These are phyloP conservation scores for Dactylellina haptotyla DNA, from an alignment of 2,329 filamentous ascomycete species.

Conservation along the genomic window DNA sequence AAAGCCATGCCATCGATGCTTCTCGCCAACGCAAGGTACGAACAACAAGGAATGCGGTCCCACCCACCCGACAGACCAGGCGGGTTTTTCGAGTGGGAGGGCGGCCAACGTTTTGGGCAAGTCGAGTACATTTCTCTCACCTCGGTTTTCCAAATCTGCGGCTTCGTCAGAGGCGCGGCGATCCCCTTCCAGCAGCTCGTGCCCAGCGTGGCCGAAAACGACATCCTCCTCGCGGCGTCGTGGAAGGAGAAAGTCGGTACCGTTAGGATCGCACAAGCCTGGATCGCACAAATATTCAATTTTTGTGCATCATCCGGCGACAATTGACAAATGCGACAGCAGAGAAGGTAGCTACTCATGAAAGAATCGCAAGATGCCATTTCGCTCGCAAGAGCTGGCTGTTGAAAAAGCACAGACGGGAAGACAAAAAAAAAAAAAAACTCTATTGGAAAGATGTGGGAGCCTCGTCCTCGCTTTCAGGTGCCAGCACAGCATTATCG, in stretches of 20 bases:
- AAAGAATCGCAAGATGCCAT: neutral
- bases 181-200: conserved; percentile 23
- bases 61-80: conserved; percentile 27
- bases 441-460: conserved; percentile 19
- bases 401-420: conserved; percentile 5
- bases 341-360: neutral
- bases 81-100: neutral
- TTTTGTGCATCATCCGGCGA: conserved; percentile 31
- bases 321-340: conserved; percentile 50
- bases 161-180: conserved; percentile 21
- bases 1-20: conserved; percentile 18
- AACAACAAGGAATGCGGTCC: conserved; percentile 36
- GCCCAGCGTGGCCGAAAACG: conserved; percentile 26
- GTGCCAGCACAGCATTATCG: conserved; percentile 48
- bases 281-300: conserved; percentile 35
- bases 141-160: conserved; percentile 15
- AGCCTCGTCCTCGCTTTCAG: conserved; percentile 25
- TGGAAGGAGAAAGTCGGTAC: conserved; percentile 18
- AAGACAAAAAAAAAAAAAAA: conserved; percentile 34
- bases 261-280: conserved; percentile 48
- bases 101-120: conserved; percentile 36
- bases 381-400: neutral
- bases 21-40: conserved; percentile 53
- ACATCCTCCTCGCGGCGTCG: neutral
- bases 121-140: conserved; percentile 26